Conservation (phyloP, 1,284 basidiomycete genomes). For the Moesziomyces antarcticus region DNA sequence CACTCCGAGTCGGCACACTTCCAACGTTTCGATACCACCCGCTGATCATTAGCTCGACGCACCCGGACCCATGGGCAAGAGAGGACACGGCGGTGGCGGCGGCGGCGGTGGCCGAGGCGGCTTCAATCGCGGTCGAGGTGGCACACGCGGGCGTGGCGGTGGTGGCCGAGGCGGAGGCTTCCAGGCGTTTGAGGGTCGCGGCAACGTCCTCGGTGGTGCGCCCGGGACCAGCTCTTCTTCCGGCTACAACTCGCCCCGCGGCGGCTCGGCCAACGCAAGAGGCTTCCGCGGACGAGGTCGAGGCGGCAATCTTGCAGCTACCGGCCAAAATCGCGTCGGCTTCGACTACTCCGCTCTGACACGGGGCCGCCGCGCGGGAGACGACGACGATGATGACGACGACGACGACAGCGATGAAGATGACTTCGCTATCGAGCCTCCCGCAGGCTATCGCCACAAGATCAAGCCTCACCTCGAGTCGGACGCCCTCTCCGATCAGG, state of each 20-base stretch:
- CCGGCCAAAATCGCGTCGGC: slow-evolving; percentile 45
- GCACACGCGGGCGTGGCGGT: background rate
- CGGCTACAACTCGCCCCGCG: slow-evolving; percentile 27
- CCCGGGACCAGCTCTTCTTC: slow-evolving; percentile 8
- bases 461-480: slow-evolving; percentile 42
- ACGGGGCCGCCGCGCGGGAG: slow-evolving; percentile 10
- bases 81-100: slow-evolving; percentile 24
- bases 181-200: slow-evolving; percentile 28
- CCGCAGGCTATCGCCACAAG: slow-evolving; percentile 34
- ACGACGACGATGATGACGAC: slow-evolving; percentile 20
- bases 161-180: slow-evolving; percentile 19
- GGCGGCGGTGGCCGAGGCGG: slow-evolving; percentile 19
- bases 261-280: slow-evolving; percentile 19
- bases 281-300: slow-evolving; percentile 35
- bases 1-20: background rate
- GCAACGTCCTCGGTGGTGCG: slow-evolving; percentile 19
- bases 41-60: background rate
- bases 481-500: slow-evolving; percentile 8
- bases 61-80: slow-evolving; percentile 27
- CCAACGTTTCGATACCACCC: background rate
- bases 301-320: slow-evolving; percentile 37
- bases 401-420: slow-evolving; percentile 11
- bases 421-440: slow-evolving; percentile 38
- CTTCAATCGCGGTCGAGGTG: slow-evolving; percentile 20
- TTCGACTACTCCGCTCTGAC: slow-evolving; percentile 45